Evolutionary conservation across 2,329 filamentous ascomycete genomes (phyloP).

Genomic region (Colletotrichum destructivum): DNA sequence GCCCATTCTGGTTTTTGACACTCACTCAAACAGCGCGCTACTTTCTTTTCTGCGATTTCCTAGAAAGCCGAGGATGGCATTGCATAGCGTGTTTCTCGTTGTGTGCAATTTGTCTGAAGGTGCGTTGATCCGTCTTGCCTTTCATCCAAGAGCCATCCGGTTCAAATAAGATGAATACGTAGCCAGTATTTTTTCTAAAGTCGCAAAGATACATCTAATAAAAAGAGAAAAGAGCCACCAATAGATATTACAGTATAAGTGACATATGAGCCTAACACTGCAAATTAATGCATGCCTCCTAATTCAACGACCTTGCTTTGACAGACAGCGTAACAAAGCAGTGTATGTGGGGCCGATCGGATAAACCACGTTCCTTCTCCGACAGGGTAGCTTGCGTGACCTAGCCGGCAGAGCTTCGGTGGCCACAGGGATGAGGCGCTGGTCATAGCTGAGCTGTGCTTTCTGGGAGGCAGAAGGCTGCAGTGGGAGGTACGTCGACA

Average conservation of each 20-base stretch:
- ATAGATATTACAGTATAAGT: no score
- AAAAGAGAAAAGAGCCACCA: no score
- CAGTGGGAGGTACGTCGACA: slow-evolving; percentile 41
- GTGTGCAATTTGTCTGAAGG: rapidly evolving
- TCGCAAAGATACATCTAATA: no score
- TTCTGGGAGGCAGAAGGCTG: slow-evolving; percentile 35
- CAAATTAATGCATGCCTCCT: no score
- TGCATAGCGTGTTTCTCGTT: no score
- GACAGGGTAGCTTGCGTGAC: not conserved
- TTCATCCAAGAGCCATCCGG: not conserved
- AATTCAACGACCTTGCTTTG: not conserved
- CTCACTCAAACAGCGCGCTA: not conserved
- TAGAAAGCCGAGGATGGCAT: no score
- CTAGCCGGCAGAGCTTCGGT: slow-evolving; percentile 32
- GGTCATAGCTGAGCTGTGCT: slow-evolving; percentile 37
- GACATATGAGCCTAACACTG: no score
- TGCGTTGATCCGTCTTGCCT: not conserved
- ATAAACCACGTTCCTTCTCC: not conserved
- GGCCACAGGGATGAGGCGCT: slow-evolving; percentile 29
- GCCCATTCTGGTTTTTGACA: not conserved
- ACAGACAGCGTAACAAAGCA: not conserved
- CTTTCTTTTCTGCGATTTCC: not conserved
- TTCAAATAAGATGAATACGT: no score
- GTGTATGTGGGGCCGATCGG: no score
- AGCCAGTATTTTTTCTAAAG: no score